phyloP scores from a whole-genome alignment of 1,284 basidiomycete genomes.

The Pseudozyma flocculosa region DNA sequence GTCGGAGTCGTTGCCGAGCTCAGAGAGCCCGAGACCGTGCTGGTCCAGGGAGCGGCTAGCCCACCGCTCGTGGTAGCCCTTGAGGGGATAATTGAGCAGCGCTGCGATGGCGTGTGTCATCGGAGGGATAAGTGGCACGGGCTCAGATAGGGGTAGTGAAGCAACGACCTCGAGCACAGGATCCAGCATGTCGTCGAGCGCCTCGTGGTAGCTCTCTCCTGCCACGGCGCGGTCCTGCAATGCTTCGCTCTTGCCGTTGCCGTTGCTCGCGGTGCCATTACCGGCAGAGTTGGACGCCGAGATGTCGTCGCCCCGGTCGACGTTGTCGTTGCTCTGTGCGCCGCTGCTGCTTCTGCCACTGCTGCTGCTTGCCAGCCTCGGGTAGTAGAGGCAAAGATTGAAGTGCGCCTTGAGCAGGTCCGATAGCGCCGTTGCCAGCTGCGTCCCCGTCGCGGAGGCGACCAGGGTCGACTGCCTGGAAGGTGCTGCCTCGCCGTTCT shows the following conservation, averaged over 20 bases:
- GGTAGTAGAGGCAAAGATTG: slow-evolving; percentile 50
- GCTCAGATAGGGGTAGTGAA: slow-evolving; percentile 11
- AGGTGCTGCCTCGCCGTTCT: not conserved
- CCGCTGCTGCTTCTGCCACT: slow-evolving; percentile 1
- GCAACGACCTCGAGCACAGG: slow-evolving; percentile 35
- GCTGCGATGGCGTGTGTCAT: slow-evolving; percentile 47
- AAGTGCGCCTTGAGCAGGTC: slow-evolving; percentile 49
- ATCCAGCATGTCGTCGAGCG: slow-evolving; percentile 29
- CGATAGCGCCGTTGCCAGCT: slow-evolving; percentile 30
- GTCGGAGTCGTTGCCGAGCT: not conserved
- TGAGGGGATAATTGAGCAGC: slow-evolving; percentile 44
- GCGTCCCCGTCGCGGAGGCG: slow-evolving; percentile 21
- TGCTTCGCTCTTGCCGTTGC: not conserved
- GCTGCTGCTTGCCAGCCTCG: slow-evolving; percentile 21
- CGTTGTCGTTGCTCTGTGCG: not conserved
- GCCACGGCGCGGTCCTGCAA: slow-evolving; percentile 7
- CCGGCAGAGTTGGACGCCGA: not conserved
- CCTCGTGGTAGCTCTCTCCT: slow-evolving; percentile 30
- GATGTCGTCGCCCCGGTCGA: not conserved
- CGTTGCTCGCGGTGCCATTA: not conserved
- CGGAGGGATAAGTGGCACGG: slow-evolving; percentile 36
- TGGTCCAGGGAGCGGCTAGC: not conserved
- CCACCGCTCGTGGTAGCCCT: slow-evolving; percentile 3
- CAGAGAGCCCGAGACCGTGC: not conserved
- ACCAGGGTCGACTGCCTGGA: slow-evolving; percentile 7